Conservation (phyloP, 441 rosid genomes). For the Bruguiera hainesii region DNA sequence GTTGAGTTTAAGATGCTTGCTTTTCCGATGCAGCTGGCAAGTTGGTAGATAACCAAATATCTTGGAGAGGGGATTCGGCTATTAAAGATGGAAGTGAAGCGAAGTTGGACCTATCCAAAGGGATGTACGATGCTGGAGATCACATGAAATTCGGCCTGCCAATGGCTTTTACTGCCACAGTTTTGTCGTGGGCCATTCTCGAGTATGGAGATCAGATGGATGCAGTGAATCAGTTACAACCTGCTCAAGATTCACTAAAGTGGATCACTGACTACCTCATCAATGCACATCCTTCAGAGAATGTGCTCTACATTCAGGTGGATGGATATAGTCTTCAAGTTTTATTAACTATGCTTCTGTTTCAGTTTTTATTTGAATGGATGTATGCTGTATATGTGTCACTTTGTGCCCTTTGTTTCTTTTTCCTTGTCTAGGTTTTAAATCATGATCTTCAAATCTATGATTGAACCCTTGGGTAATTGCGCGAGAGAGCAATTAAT, state of each 20-base stretch:
- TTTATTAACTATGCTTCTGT: not conserved
- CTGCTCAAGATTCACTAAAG: slow-evolving; percentile 58
- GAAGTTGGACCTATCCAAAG: slow-evolving; percentile 54
- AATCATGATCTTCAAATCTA: too few species aligned
- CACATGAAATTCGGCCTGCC: slow-evolving; percentile 71
- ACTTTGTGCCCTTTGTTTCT: not conserved
- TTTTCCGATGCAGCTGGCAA: slow-evolving; percentile 48
- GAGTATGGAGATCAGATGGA: slow-evolving; percentile 73
- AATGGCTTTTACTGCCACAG: slow-evolving; percentile 66
- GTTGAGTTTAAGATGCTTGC: not conserved
- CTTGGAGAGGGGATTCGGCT: slow-evolving; percentile 78
- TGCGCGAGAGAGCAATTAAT: not conserved
- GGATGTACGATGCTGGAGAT: slow-evolving; percentile 84
- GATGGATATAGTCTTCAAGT: slow-evolving; percentile 12
- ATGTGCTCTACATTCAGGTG: slow-evolving; percentile 68
- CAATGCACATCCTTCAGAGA: slow-evolving; percentile 47
- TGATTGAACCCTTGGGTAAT: too few species aligned
- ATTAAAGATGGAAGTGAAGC: slow-evolving; percentile 58
- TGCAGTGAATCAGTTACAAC: slow-evolving; percentile 47
- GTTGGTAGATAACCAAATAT: slow-evolving; percentile 43
- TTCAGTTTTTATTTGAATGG: not conserved
- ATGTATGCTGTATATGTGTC: not conserved
- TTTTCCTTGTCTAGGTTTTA: too few species aligned
- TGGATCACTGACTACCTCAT: slow-evolving; percentile 81
- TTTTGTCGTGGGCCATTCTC: slow-evolving; percentile 62